Evolutionary conservation across 202 grass and related monocot species (phyloP).

Genomic region (Carex arenaria): DNA sequence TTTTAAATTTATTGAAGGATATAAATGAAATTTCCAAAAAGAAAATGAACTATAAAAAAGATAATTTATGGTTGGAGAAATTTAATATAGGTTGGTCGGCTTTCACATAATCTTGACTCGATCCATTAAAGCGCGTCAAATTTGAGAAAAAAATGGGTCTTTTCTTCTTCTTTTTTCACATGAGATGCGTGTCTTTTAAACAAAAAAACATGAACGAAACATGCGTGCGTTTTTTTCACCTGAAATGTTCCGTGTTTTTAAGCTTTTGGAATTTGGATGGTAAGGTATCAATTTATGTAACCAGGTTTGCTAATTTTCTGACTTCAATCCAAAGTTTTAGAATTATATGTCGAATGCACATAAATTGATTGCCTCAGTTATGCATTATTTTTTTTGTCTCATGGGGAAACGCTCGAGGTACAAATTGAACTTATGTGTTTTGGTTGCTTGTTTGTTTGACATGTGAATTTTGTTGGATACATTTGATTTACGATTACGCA

Average conservation of each 20-base stretch:
- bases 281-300: conserved; percentile 15
- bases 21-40: too few species aligned
- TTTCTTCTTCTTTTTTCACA: not conserved
- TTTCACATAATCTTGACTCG: not conserved
- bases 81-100: not conserved
- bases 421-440: not conserved
- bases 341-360: not conserved
- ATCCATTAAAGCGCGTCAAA: not conserved
- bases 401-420: not conserved
- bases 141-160: not conserved
- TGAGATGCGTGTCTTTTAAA: not conserved
- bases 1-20: too few species aligned
- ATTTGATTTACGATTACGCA: not conserved
- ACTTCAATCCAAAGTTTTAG: conserved; percentile 1
- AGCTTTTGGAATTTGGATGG: not conserved
- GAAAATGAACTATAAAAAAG: not conserved
- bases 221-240: not conserved
- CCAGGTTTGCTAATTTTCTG: not conserved
- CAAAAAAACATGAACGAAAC: not conserved
- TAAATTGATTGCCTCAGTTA: not conserved
- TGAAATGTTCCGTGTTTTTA: not conserved
- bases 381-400: not conserved
- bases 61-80: not conserved
- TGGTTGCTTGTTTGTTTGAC: not conserved
- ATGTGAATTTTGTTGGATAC: not conserved